Evolutionary conservation across 305 asterid species (phyloP).

Genomic region (Stenogyne calaminthoides): DNA sequence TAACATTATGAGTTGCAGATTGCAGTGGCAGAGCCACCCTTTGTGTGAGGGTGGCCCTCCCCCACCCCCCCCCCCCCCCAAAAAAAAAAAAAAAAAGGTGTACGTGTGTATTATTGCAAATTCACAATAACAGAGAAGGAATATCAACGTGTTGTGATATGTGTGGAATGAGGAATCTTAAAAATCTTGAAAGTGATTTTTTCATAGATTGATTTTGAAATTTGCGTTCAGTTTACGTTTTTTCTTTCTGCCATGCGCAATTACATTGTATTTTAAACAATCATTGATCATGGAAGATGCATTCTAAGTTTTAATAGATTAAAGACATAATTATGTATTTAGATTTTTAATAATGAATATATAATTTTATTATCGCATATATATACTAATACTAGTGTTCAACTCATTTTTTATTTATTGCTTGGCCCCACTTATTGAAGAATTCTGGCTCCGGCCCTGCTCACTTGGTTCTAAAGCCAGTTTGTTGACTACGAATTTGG

Average conservation of each 20-base stretch:
- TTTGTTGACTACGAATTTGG: background rate
- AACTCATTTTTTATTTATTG: too few species aligned
- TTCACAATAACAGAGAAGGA: background rate
- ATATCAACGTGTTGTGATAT: background rate
- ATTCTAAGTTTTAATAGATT: background rate
- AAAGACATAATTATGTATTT: background rate
- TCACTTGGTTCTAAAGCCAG: slow-evolving; percentile 2
- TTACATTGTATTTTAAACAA: background rate
- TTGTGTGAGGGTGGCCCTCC: too few species aligned
- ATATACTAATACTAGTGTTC: too few species aligned
- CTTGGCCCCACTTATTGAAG: too few species aligned
- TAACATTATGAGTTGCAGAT: too few species aligned
- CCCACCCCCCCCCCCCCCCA: too few species aligned
- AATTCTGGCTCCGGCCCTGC: too few species aligned
- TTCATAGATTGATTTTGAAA: background rate
- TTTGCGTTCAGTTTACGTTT: background rate
- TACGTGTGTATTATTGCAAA: background rate
- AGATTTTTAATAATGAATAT: background rate
- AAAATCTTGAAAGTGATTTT: background rate
- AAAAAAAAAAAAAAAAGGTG: too few species aligned
- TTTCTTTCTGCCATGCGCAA: background rate
- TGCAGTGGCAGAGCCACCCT: too few species aligned
- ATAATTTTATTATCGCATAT: background rate
- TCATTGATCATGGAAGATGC: background rate
- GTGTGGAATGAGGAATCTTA: background rate